These are phyloP conservation scores for Quercus agrifolia DNA, from an alignment of 306 rosid genomes.

Conservation along the genomic window DNA sequence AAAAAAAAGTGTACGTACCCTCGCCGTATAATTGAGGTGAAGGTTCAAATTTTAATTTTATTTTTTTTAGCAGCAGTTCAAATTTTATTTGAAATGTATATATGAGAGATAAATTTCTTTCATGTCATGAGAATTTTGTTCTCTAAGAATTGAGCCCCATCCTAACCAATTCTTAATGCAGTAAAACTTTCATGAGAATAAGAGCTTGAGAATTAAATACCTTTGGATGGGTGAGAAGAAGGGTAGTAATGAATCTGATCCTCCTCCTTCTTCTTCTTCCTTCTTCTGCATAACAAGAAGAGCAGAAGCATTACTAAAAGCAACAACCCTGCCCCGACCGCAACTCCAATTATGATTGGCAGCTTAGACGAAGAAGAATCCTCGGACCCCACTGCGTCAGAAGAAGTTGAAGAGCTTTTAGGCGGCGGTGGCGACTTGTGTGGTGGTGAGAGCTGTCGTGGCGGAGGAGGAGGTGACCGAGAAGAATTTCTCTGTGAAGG, in stretches of 20 bases:
- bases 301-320: constrained; percentile 29
- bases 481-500: background rate
- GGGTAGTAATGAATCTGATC: constrained; percentile 20
- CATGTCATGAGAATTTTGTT: no score
- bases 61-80: no score
- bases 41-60: no score
- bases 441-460: constrained; percentile 12
- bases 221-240: constrained; percentile 16
- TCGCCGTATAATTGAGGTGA: no score
- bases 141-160: no score
- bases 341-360: constrained; percentile 46
- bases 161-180: background rate
- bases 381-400: background rate
- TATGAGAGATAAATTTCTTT: no score
- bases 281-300: constrained; percentile 29
- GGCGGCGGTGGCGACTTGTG: constrained; percentile 31
- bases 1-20: no score
- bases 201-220: constrained; percentile 3
- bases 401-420: background rate
- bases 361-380: background rate
- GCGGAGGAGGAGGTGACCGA: background rate
- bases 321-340: constrained; percentile 44
- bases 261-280: constrained; percentile 32
- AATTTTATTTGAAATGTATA: no score
- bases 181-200: background rate